Evolutionary conservation across 495 filamentous ascomycete species (phyloP).

Genomic region (Immersiella caudata): DNA sequence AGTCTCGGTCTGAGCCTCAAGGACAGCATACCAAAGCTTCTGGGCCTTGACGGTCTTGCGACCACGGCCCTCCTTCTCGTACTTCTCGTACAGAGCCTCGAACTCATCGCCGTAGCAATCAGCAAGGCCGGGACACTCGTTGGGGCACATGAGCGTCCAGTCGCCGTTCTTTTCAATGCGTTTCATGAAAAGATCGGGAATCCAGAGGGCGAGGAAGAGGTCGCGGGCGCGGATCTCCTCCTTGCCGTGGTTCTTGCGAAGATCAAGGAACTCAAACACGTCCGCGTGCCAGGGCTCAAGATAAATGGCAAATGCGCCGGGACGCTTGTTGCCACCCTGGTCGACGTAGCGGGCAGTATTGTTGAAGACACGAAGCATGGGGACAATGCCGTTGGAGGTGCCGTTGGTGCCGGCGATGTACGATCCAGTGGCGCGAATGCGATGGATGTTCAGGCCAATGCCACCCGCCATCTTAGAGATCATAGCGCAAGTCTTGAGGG

Average conservation of each 20-base stretch:
- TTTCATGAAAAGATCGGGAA: conserved; percentile 99
- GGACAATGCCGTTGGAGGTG: conserved; percentile 94
- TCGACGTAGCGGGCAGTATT: conserved; percentile 98
- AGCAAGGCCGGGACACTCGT: conserved; percentile 89
- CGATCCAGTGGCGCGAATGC: conserved; percentile 93
- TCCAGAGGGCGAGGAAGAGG: conserved; percentile 97
- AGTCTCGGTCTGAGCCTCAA: conserved; percentile 97
- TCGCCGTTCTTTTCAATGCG: conserved; percentile 92
- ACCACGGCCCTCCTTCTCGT: conserved; percentile 86
- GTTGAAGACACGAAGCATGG: conserved; percentile 98
- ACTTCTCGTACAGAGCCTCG: conserved; percentile 90
- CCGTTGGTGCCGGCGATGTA: conserved; percentile 98
- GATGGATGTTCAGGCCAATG: conserved; percentile 93
- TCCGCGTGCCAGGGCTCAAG: conserved; percentile 99
- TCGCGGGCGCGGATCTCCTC: conserved; percentile 97
- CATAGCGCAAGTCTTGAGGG: conserved; percentile 98
- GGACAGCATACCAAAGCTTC: conserved; percentile 98
- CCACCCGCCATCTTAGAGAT: conserved; percentile 99
- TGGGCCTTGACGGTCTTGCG: conserved; percentile 92
- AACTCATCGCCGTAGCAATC: conserved; percentile 98
- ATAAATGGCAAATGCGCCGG: conserved; percentile 98
- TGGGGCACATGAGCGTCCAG: conserved; percentile 98
- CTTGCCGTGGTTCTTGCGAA: conserved; percentile 99
- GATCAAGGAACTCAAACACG: conserved; percentile 94
- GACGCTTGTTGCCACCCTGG: conserved; percentile 98